Conservation (phyloP, 768 basidiomycete species). For the Amanita subjunquillea region DNA sequence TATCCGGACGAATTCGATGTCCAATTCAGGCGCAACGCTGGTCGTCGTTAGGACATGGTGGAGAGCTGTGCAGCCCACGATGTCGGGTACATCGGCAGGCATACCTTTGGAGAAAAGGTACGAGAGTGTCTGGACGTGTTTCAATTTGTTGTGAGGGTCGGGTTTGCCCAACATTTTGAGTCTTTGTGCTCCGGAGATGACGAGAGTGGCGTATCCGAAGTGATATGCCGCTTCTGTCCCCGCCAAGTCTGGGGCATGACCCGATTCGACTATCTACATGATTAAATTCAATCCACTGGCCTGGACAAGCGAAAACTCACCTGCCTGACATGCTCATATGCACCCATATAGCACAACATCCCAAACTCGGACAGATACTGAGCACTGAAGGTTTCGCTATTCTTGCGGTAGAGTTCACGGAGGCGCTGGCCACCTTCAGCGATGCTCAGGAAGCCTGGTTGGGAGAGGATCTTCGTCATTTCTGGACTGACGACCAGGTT, state of each 20-base stretch:
- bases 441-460: neutral
- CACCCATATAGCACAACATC: neutral
- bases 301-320: no score
- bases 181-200: neutral
- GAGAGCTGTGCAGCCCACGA: constrained; percentile 39
- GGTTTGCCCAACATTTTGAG: neutral
- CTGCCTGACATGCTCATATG: no score
- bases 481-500: neutral
- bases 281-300: no score
- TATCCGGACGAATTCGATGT: constrained; percentile 22
- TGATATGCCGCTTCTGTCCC: neutral
- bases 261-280: neutral
- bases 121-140: constrained; percentile 26
- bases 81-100: constrained; percentile 29
- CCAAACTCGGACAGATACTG: neutral
- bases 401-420: no score
- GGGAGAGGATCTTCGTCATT: neutral
- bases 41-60: constrained; percentile 20
- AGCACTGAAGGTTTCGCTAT: no score
- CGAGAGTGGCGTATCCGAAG: neutral
- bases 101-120: constrained; percentile 32
- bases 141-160: constrained; percentile 4
- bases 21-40: constrained; percentile 19
- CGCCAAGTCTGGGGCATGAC: neutral
- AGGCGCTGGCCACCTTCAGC: neutral